These are phyloP conservation scores for Seminavis robusta DNA, from an alignment of 108 stramenopile genomes.

Conservation along the genomic window DNA sequence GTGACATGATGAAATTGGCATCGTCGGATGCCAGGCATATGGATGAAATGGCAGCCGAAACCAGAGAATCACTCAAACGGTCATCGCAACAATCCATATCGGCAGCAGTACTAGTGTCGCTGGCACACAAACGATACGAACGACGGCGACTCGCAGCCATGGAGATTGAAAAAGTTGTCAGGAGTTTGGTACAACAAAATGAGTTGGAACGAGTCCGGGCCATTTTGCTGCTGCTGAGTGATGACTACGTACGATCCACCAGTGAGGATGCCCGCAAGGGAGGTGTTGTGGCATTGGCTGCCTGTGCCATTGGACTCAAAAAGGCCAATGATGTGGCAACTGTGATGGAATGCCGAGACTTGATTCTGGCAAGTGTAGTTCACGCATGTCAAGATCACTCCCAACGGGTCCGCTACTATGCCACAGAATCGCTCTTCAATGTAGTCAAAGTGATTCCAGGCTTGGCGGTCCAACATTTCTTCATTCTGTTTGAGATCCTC, in stretches of 20 bases:
- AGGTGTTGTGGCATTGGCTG: constrained; percentile 83
- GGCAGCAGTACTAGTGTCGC: constrained; percentile 76
- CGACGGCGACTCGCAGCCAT: constrained; percentile 83
- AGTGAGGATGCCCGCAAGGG: constrained; percentile 88
- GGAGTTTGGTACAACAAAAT: constrained; percentile 57
- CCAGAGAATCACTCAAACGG: constrained; percentile 69
- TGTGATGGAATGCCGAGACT: constrained; percentile 51
- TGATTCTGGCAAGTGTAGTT: constrained; percentile 84
- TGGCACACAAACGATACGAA: constrained; percentile 90
- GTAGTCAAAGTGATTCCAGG: constrained; percentile 79
- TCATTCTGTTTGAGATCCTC: constrained; percentile 85
- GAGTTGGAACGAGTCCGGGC: constrained; percentile 74
- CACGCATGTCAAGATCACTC: constrained; percentile 89
- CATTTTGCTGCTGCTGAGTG: constrained; percentile 72
- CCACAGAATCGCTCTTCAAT: constrained; percentile 84
- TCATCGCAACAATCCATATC: constrained; percentile 77
- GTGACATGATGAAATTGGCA: constrained; percentile 56
- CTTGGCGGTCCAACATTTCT: constrained; percentile 83
- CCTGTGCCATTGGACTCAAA: constrained; percentile 83
- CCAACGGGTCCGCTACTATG: constrained; percentile 86
- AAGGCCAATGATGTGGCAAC: constrained; percentile 50
- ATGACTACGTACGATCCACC: constrained; percentile 84
- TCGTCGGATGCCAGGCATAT: constrained; percentile 3
- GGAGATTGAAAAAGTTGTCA: constrained; percentile 90
- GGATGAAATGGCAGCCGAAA: constrained; percentile 46